Conservation (phyloP, 2,329 filamentous ascomycete genomes). For the Claviceps paspali region DNA sequence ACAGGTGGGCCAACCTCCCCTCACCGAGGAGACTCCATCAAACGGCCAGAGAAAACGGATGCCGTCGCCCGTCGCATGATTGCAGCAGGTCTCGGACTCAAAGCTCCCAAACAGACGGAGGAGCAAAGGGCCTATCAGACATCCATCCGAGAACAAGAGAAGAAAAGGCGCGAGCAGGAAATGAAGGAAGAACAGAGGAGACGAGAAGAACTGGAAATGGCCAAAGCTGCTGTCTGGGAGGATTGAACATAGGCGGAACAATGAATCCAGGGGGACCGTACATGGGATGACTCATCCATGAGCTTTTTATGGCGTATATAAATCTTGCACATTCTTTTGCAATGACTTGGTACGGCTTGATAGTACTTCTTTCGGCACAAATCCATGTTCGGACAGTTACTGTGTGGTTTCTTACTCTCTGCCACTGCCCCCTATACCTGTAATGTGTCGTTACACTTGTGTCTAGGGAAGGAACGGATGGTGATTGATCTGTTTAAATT, state of each 20-base stretch:
- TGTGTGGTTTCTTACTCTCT: too few species aligned
- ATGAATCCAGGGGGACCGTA: background rate
- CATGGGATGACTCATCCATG: background rate
- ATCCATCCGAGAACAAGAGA: slow-evolving; percentile 71
- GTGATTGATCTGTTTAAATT: background rate
- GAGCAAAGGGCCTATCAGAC: slow-evolving; percentile 80
- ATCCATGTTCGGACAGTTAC: too few species aligned
- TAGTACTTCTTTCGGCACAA: too few species aligned
- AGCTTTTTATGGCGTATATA: too few species aligned
- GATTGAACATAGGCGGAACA: slow-evolving; percentile 29
- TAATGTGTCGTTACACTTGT: background rate
- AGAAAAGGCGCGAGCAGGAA: slow-evolving; percentile 58
- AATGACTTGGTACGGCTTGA: too few species aligned
- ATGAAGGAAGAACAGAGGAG: slow-evolving; percentile 45
- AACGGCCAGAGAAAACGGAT: slow-evolving; percentile 78
- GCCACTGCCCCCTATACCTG: too few species aligned
- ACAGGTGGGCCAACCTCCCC: background rate
- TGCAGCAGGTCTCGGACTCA: slow-evolving; percentile 70
- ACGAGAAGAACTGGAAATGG: slow-evolving; percentile 52
- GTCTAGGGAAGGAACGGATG: background rate
- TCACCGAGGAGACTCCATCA: slow-evolving; percentile 10
- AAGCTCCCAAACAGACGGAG: slow-evolving; percentile 66
- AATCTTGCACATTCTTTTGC: too few species aligned
- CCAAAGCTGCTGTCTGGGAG: slow-evolving; percentile 81
- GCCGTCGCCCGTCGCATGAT: slow-evolving; percentile 84